A percentile compares a stretch with the other conserved stretches of the same genome.
phyloP scores from a whole-genome alignment of 106 monocot genomes.

The Phalaenopsis equestris region DNA sequence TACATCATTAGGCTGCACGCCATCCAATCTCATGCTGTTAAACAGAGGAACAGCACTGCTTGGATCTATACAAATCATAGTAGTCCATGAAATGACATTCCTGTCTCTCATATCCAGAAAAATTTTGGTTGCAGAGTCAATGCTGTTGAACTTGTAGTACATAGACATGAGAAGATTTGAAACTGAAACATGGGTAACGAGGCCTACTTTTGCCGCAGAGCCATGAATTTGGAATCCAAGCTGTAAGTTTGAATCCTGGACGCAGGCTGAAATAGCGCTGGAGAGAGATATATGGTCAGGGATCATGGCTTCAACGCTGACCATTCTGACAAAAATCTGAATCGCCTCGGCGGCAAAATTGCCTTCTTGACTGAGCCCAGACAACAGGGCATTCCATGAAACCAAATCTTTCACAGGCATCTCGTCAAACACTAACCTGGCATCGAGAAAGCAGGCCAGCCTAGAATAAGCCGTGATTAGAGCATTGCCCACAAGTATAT shows the following conservation, averaged over 20 bases:
- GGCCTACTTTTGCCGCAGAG: slow-evolving; percentile 30
- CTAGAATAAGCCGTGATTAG: slow-evolving; percentile 60
- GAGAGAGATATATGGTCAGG: slow-evolving; percentile 57
- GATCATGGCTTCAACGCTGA: slow-evolving; percentile 20
- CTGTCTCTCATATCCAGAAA: slow-evolving; percentile 35
- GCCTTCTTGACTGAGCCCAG: slow-evolving; percentile 58
- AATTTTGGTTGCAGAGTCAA: slow-evolving; percentile 20
- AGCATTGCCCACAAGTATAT: slow-evolving; percentile 57
- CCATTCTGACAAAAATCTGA: slow-evolving; percentile 39
- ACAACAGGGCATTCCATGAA: slow-evolving; percentile 84
- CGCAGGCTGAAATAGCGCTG: slow-evolving; percentile 54
- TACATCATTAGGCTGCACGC: slow-evolving; percentile 61
- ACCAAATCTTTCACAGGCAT: slow-evolving; percentile 55
- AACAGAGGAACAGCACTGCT: slow-evolving; percentile 39
- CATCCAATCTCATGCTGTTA: slow-evolving; percentile 48
- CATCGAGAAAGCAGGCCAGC: slow-evolving; percentile 20
- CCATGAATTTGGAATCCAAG: slow-evolving; percentile 62
- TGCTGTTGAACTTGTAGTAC: slow-evolving; percentile 50
- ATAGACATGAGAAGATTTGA: slow-evolving; percentile 76
- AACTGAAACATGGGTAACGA: slow-evolving; percentile 28
- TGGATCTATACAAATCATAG: slow-evolving; percentile 59
- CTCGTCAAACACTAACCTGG: slow-evolving; percentile 58
- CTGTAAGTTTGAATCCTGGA: slow-evolving; percentile 16
- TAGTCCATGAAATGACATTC: slow-evolving; percentile 86
- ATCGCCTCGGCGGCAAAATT: slow-evolving; percentile 32